Percentiles rank a stretch among this genome's conserved stretches.
Conservation (phyloP, 805 yeast species). For the Candida bentonensis region DNA sequence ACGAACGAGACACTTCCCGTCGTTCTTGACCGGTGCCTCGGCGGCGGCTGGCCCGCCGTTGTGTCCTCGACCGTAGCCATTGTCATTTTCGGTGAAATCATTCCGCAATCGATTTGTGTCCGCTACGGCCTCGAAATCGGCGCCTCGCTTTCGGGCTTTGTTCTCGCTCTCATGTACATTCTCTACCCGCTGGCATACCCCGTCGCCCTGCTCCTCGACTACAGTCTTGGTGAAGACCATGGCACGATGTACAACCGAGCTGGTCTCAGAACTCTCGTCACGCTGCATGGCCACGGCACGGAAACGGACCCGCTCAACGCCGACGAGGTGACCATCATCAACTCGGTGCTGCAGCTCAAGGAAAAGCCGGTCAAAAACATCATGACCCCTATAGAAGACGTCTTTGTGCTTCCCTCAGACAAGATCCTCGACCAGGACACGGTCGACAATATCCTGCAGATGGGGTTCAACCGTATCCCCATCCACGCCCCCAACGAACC, state of each 20-base stretch:
- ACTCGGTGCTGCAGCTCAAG: constrained; percentile 85
- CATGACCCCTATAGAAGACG: constrained; percentile 90
- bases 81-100: constrained; percentile 90
- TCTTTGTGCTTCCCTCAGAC: constrained; percentile 77
- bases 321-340: constrained; percentile 92
- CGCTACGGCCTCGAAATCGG: constrained; percentile 88
- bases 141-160: constrained; percentile 81
- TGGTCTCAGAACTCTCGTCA: constrained; percentile 86
- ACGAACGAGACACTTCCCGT: constrained; percentile 93
- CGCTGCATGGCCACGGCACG: constrained; percentile 74
- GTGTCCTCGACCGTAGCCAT: constrained; percentile 85
- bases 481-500: constrained; percentile 86
- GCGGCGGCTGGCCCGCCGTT: constrained; percentile 97
- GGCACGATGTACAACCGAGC: constrained; percentile 88
- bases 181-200: constrained; percentile 93
- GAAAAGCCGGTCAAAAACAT: constrained; percentile 76
- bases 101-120: constrained; percentile 89
- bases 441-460: constrained; percentile 80
- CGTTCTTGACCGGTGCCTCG: constrained; percentile 79
- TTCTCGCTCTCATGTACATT: constrained; percentile 65
- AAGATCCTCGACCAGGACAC: constrained; percentile 66
- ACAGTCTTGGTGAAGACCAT: constrained; percentile 83
- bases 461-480: constrained; percentile 92
- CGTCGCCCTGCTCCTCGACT: constrained; percentile 65
- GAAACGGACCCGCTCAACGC: constrained; percentile 86